Evolutionary conservation across 2,329 filamentous ascomycete species (phyloP).

Genomic region (Simplicillium aogashimaense): DNA sequence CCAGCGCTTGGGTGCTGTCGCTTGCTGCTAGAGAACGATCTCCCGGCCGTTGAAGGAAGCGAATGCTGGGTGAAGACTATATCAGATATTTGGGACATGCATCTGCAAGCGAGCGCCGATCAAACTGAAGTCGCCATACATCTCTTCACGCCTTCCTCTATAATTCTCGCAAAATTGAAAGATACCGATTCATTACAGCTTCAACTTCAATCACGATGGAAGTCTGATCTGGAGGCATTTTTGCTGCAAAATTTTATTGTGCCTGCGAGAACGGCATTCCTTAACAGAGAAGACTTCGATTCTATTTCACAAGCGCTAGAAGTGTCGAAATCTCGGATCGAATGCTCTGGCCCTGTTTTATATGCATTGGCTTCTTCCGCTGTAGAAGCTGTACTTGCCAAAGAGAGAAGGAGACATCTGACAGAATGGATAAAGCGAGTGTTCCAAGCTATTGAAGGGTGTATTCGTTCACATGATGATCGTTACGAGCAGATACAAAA

Average conservation of each 20-base stretch:
- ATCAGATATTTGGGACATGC: conserved; percentile 41
- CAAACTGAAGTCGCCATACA: conserved; percentile 35
- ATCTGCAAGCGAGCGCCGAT: conserved; percentile 38
- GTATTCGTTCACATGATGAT: conserved; percentile 13
- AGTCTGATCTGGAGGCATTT: conserved; percentile 34
- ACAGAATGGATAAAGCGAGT: conserved; percentile 27
- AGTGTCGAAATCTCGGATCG: conserved; percentile 22
- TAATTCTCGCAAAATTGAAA: conserved; percentile 22
- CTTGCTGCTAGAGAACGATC: conserved; percentile 20
- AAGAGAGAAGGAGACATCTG: conserved; percentile 21
- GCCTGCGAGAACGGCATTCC: conserved; percentile 37
- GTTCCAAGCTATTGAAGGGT: conserved; percentile 20
- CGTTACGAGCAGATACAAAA: conserved; percentile 17
- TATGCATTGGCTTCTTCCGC: conserved; percentile 30
- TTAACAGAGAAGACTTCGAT: conserved; percentile 30
- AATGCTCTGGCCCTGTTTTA: conserved; percentile 30
- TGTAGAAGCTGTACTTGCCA: conserved; percentile 12
- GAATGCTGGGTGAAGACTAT: conserved; percentile 37
- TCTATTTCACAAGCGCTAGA: conserved; percentile 30
- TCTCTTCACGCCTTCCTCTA: conserved; percentile 21
- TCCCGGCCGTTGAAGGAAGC: conserved; percentile 24
- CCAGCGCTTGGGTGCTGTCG: conserved; percentile 36
- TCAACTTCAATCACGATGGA: conserved; percentile 28
- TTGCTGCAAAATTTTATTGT: conserved; percentile 41
- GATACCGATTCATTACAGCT: conserved; percentile 14